Percentiles rank a stretch among this genome's conserved stretches.
Evolutionary conservation across 768 basidiomycete species (phyloP).

Genomic region (Strobilomyces dryophilus): DNA sequence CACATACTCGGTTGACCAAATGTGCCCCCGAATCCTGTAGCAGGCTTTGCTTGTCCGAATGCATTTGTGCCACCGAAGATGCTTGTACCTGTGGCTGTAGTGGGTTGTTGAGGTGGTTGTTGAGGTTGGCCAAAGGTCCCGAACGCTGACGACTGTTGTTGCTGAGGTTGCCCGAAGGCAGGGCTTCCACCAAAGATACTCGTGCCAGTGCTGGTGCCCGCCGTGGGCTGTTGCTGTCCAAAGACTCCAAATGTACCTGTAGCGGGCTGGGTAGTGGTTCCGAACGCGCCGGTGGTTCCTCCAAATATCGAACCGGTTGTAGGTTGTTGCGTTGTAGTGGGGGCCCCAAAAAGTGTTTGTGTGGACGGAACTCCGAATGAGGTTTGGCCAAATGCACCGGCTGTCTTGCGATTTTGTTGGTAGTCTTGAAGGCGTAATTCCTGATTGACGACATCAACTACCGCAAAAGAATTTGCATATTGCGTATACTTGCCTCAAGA

Average conservation of each 20-base stretch:
- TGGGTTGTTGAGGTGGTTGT: slow-evolving; percentile 27
- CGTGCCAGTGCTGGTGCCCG: slow-evolving; percentile 29
- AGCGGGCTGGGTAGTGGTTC: slow-evolving; percentile 24
- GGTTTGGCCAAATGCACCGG: slow-evolving; percentile 55
- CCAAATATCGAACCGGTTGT: slow-evolving; percentile 31
- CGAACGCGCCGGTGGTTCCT: slow-evolving; percentile 19
- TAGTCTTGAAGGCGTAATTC: slow-evolving; percentile 79
- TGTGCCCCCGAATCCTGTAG: slow-evolving; percentile 25
- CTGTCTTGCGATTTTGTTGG: slow-evolving; percentile 67
- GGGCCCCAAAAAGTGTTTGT: slow-evolving; percentile 29
- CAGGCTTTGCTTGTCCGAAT: slow-evolving; percentile 32
- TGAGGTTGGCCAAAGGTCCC: slow-evolving; percentile 49
- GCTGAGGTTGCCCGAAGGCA: slow-evolving; percentile 38
- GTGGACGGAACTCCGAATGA: slow-evolving; percentile 24
- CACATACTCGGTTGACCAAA: slow-evolving; percentile 26
- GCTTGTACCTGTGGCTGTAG: slow-evolving; percentile 29
- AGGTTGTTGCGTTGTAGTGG: slow-evolving; percentile 26
- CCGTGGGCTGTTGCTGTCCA: slow-evolving; percentile 35
- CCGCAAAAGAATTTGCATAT: background rate
- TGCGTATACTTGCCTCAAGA: slow-evolving; percentile 51
- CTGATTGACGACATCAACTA: slow-evolving; percentile 31
- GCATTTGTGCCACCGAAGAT: slow-evolving; percentile 32
- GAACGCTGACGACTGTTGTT: slow-evolving; percentile 38
- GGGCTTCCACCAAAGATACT: slow-evolving; percentile 41
- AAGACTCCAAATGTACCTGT: slow-evolving; percentile 31